Percentiles rank a stretch among this genome's conserved stretches.
phyloP scores from a whole-genome alignment of 495 filamentous ascomycete species.

The Lophium mytilinum region DNA sequence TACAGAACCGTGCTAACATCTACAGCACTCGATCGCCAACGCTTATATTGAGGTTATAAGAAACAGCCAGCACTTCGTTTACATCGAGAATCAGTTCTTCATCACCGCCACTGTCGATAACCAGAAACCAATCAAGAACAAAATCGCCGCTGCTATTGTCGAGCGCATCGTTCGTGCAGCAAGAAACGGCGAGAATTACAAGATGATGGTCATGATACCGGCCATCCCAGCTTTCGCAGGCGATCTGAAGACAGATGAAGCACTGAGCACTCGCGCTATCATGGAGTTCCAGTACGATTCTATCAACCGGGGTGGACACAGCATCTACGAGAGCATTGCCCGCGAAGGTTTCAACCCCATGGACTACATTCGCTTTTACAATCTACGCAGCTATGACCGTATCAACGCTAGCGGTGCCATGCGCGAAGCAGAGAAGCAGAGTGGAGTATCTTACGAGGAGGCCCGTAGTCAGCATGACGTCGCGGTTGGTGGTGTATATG shows the following conservation, averaged over 20 bases:
- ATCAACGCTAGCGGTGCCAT: conserved; percentile 66
- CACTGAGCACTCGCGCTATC: conserved; percentile 81
- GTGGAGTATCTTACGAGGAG: conserved; percentile 66
- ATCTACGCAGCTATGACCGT: conserved; percentile 85
- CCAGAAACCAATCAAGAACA: conserved; percentile 76
- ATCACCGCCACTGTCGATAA: conserved; percentile 76
- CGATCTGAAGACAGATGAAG: conserved; percentile 69
- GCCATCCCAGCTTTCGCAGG: conserved; percentile 87
- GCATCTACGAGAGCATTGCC: conserved; percentile 72
- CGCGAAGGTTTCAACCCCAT: conserved; percentile 63
- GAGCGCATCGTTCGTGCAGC: conserved; percentile 78
- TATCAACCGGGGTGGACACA: conserved; percentile 81
- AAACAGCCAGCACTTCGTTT: conserved; percentile 76
- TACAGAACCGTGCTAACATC: conserved; percentile 1
- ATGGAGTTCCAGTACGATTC: conserved; percentile 92
- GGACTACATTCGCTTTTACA: conserved; percentile 91
- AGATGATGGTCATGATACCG: conserved; percentile 79
- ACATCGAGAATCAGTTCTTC: conserved; percentile 98
- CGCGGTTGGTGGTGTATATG: conserved; percentile 11
- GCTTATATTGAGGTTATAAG: conserved; percentile 79
- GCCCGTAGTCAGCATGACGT: conserved; percentile 62
- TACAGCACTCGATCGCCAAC: conserved; percentile 76
- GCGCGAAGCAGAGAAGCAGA: conserved; percentile 53
- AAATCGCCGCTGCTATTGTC: conserved; percentile 80
- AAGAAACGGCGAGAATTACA: conserved; percentile 62